Conservation (phyloP, 306 rosid species). For the Medicago lupulina region DNA sequence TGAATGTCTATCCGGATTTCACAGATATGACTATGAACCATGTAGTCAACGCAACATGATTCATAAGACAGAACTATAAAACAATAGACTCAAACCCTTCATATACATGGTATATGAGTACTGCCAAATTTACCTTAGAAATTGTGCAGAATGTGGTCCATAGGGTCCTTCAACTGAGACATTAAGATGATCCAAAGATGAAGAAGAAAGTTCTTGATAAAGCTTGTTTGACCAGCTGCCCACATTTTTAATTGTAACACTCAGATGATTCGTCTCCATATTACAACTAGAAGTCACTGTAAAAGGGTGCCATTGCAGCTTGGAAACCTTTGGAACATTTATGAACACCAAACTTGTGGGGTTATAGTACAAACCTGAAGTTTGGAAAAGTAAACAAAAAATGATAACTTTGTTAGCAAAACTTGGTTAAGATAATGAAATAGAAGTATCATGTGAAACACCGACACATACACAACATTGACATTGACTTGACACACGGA, state of each 20-base stretch:
- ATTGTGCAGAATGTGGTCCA: slow-evolving; percentile 60
- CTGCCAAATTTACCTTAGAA: slow-evolving; percentile 51
- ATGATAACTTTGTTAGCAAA: background rate
- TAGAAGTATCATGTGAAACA: no score
- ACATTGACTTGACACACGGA: no score
- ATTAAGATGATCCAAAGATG: slow-evolving; percentile 50
- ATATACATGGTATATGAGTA: background rate
- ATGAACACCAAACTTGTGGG: slow-evolving; percentile 69
- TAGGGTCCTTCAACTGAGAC: slow-evolving; percentile 91
- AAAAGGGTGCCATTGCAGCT: slow-evolving; percentile 88
- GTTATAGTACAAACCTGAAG: slow-evolving; percentile 59
- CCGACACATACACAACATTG: no score
- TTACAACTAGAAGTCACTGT: slow-evolving; percentile 64
- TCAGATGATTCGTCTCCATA: slow-evolving; percentile 56
- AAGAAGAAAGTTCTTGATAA: slow-evolving; percentile 53
- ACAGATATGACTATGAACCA: no score
- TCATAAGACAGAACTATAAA: no score
- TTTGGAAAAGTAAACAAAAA: background rate
- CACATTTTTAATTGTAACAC: slow-evolving; percentile 56
- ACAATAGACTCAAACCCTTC: background rate
- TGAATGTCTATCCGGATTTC: background rate
- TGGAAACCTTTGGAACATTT: slow-evolving; percentile 73
- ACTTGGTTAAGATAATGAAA: background rate
- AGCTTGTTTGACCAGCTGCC: slow-evolving; percentile 74
- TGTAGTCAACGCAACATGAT: background rate